Percentiles rank a stretch among this genome's conserved stretches.
These are phyloP conservation scores for Mycena olivaceomarginata DNA, from an alignment of 768 basidiomycete species.

Conservation along the genomic window DNA sequence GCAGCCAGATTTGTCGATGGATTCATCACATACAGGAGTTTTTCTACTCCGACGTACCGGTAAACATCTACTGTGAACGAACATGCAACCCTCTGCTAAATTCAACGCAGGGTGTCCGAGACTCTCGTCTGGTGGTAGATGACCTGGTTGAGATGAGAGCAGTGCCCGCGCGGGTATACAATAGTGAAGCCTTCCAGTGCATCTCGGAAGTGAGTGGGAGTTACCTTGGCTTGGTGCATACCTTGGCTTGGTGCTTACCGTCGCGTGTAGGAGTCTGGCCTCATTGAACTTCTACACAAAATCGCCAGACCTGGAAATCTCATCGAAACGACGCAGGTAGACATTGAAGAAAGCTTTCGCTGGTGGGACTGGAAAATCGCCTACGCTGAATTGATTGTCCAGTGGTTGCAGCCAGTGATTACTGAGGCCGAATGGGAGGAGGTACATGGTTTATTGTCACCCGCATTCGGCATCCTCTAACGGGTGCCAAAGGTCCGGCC, in stretches of 20 bases:
- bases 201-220: not conserved
- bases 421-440: not conserved
- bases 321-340: not conserved
- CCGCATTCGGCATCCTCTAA: too few relatives aligned
- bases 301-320: not conserved
- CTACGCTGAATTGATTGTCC: not conserved
- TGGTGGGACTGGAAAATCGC: conserved; percentile 1
- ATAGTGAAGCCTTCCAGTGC: not conserved
- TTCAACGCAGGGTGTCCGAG: too few relatives aligned
- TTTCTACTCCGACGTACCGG: not conserved
- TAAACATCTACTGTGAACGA: not conserved
- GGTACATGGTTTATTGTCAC: not conserved
- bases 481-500: too few relatives aligned
- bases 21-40: not conserved
- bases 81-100: too few relatives aligned
- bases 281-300: not conserved
- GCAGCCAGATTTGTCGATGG: not conserved
- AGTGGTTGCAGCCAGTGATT: not conserved
- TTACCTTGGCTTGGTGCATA: too few relatives aligned
- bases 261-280: not conserved
- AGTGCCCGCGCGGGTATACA: not conserved
- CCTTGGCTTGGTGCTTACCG: not conserved
- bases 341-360: conserved; percentile 5
- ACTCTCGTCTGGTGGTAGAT: not conserved
- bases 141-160: conserved; percentile 2